phyloP scores from a whole-genome alignment of 305 asterid genomes.

The Plantago rigida region DNA sequence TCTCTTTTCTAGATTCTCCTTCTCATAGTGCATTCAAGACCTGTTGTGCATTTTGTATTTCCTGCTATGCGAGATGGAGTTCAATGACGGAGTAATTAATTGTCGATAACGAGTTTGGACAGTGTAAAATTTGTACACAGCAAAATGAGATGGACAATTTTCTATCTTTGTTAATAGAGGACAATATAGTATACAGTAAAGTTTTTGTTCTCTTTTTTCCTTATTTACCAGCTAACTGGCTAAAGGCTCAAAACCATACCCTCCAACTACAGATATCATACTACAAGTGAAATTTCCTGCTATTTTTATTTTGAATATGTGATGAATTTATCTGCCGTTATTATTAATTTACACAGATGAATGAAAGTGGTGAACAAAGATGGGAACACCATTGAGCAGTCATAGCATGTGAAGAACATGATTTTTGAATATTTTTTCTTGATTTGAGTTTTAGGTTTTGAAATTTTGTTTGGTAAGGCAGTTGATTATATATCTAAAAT shows the following conservation, averaged over 20 bases:
- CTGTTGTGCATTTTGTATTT: not conserved
- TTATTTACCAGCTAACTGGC: not conserved
- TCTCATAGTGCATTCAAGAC: slow-evolving; percentile 36
- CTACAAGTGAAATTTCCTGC: not conserved
- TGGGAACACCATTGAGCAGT: no score
- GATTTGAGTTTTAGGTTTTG: no score
- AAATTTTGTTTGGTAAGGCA: no score
- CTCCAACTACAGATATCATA: not conserved
- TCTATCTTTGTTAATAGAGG: not conserved
- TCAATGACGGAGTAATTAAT: slow-evolving; percentile 3
- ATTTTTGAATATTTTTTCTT: no score
- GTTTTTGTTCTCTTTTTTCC: no score
- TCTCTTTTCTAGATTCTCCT: slow-evolving; percentile 81
- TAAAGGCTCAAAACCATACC: not conserved
- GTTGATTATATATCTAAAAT: no score
- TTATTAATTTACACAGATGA: no score
- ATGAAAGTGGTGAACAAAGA: no score
- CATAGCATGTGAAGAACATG: no score
- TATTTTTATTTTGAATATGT: no score
- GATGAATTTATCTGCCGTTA: not conserved
- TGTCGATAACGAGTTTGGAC: slow-evolving; percentile 13
- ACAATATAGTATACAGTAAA: not conserved
- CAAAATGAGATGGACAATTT: not conserved
- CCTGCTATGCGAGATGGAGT: not conserved
- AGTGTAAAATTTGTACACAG: slow-evolving; percentile 8